Percentiles rank a stretch among this genome's conserved stretches.
phyloP scores from a whole-genome alignment of 805 yeast genomes.

The Suhomyces sp. region DNA sequence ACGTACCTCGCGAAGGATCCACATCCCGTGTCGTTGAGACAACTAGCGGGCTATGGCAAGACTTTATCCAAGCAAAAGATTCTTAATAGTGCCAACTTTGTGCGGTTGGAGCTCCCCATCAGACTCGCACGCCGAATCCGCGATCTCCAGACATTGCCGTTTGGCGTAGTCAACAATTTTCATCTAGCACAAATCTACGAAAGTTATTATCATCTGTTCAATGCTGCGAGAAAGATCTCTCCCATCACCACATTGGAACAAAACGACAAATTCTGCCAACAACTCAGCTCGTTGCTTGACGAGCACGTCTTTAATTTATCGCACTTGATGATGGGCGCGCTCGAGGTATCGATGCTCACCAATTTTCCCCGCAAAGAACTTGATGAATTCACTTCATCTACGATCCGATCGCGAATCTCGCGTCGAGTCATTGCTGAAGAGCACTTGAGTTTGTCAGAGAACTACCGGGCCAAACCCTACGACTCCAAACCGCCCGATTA shows the following conservation, averaged over 20 bases:
- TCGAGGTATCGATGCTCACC: constrained; percentile 67
- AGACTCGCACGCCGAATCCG: constrained; percentile 77
- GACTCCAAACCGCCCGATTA: constrained; percentile 51
- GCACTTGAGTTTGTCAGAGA: constrained; percentile 74
- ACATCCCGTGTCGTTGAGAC: constrained; percentile 87
- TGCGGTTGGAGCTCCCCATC: constrained; percentile 77
- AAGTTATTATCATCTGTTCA: constrained; percentile 83
- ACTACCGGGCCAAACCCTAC: constrained; percentile 50
- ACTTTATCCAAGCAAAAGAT: constrained; percentile 73
- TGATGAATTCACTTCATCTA: constrained; percentile 71
- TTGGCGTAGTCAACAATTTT: constrained; percentile 76
- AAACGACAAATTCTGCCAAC: constrained; percentile 67
- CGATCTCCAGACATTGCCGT: constrained; percentile 80
- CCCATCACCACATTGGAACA: constrained; percentile 67
- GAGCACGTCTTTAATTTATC: constrained; percentile 82
- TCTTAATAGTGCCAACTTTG: constrained; percentile 83
- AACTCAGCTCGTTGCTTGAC: constrained; percentile 63
- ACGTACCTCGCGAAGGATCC: constrained; percentile 65
- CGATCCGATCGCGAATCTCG: constrained; percentile 82
- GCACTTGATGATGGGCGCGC: constrained; percentile 88
- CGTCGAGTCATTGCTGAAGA: constrained; percentile 90
- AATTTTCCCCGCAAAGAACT: constrained; percentile 59
- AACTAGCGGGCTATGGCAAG: constrained; percentile 86
- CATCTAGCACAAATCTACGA: constrained; percentile 88
- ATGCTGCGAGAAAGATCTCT: constrained; percentile 73